Evolutionary conservation across 169 alveolate genomes (phyloP), one percentile per base, ranked within the genome.

Genomic region (Plasmodium berghei): DNA sequence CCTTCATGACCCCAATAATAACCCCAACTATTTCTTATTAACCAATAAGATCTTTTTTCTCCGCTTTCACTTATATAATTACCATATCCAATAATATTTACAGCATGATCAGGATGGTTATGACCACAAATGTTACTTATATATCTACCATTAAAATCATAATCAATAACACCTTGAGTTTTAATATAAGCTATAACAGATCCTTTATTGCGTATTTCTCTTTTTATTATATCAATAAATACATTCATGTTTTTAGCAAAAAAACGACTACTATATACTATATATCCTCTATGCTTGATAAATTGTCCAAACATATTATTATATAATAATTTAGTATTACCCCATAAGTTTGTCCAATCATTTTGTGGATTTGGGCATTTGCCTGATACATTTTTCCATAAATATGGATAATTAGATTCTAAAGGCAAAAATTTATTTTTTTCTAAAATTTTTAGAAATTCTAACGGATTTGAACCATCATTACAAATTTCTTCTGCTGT

Each of bases 81-180:
- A 54, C 94, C 94, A 90, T 85, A 90, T 2, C 94, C 94, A 24
- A 90, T 75, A 56, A 85, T 75, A 24, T 54, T 85, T 14, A 75
- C 88, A 28, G 90, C 91, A 73, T 85, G 94, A 24, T 73, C 92
- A 20, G 86, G 85, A 20, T 72, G 59, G 0, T 40, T 28, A 54
- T 80, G 28, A 55, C 89, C 92, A 74, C 94, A 90, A 16, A 85
- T 22, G 40, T 48, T 85, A 12, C 64, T 75, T 5, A 90, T 86
- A n/a, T 48, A 24, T 83, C 12, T 45, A 0, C 94, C 94, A 85
- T 90, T 86, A 8, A 73, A 72, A 61, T 90, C 92, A 46, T 71
- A 89, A 56, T 64, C 85, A 5, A 90, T 71, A 0, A 62, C 90
- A 59, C 66, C 34, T 28, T 85, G 12, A 18, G 92, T 73, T 66